Base-by-base conservation (phyloP, 2,329 filamentous ascomycete genomes). In the Aspergillus cejpii region DNA sequence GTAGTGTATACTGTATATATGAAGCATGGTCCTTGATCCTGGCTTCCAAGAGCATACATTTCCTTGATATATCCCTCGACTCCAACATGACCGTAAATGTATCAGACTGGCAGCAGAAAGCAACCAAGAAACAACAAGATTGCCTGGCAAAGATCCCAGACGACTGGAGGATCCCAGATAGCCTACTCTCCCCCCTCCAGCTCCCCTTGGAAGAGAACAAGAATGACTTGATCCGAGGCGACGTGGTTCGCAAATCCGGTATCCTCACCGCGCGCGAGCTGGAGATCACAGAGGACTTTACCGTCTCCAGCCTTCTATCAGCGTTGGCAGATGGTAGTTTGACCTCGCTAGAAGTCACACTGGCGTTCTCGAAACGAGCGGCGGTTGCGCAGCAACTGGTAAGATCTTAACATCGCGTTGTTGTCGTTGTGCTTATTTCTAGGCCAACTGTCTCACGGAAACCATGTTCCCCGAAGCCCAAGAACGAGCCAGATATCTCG, bases 221-320 rank as follows among this genome's bases (percentile, higher is more conserved):
- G 14, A 51, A 47, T 21, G 43, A 57, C 28, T 36, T 58, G 3
- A 52, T 58, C 28, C 33, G 39, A 20, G 21, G 17, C 1, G 11
- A 51, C 12, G 42, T 43, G 0, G 40, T 57, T 39, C 55, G 44
- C 11, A 46, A 56, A 38, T 51, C 50, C 47, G 74, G 74, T 0
- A 59, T 80, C 5, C 58, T 80, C 24, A 70, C 58, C 1, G 43
- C 63, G 2, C 48, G 65, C 5, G 76, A 80, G 47, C 53, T 79
- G 4, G 50, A 62, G 0, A 77, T 80, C 45, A 80, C 77, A 0
- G 60, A 61, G 28, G 37, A 47, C 2, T 70, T 70, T 36, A 70
- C 74, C 49, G 60, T 62, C 0, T 39, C 52, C 1, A 52, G 48
- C 1, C 50, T 71, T 4, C 45, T 67, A 1, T 43, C 45, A 3